Base-by-base conservation (phyloP, 2,329 filamentous ascomycete species). In the Pseudopithomyces chartarum region DNA sequence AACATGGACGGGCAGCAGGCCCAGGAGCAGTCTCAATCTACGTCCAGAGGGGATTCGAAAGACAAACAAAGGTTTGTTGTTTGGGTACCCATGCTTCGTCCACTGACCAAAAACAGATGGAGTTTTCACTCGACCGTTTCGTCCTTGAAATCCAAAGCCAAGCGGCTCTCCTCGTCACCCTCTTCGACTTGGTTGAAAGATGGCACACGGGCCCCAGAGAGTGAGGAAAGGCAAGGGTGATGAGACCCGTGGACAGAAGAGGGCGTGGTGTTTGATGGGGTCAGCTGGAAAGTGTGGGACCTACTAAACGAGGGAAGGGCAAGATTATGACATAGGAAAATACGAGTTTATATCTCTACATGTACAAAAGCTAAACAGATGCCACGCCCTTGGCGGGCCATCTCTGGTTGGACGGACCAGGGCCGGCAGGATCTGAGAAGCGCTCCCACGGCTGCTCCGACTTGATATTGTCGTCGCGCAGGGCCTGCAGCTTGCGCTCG, bases 401-500 rank as follows among this genome's bases (percentile, higher is more conserved):
- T 40, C 44, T 42, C 48, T 34, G 51, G 52, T 50, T 55, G 26
- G 33, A 23, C 19, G 40, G 40, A 11, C 36, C 45, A 36, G 45
- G 49, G 11, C 36, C 50, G 20, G 48, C 22, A 2, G 33, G 13
- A 19, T 26, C 38, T 17, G 40, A 36, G 39, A 51, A 50, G 5
- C 55, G 56, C 20, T 61, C 59, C 22, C 68, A 63, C 10, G 71
- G 71, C 64, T 71, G 67, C 63, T 74, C 71, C n/a, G 64, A 58
- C 62, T 69, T 71, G 63, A 73, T 67, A 19, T 67, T 56, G 50
- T 67, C 63, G 52, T 70, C 68, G 56, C 68, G 62, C 20, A 74
- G 57, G 12, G 76, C 75, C 68, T 76, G 73, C 56, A 83, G 73
- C 73, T 85, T 86, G 69, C 79, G 79, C 70, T 82, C 82, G 58